Base-by-base conservation (phyloP, 2,329 filamentous ascomycete species). In the Fusarium beomiforme region DNA sequence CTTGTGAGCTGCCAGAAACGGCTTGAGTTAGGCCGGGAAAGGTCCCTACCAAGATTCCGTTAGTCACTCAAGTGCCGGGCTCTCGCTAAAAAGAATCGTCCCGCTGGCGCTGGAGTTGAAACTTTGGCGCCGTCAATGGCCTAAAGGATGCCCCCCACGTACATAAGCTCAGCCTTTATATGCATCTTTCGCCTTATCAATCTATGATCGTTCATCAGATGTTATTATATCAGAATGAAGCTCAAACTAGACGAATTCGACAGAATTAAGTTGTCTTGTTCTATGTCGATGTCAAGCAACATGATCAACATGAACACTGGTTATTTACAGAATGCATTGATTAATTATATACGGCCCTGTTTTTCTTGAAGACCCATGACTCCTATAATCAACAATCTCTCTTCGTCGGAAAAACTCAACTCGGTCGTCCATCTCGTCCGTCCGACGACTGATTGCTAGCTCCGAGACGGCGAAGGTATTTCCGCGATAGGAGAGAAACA, bases 1-100 rank as follows among this genome's bases (percentile, higher is more conserved):
- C 34, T 39, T 34, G 6, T 4, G 33, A 51, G 34, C 33, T 58
- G 44, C 44, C 55, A 51, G 17, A 58, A 53, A 34, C 41, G 36
- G 34, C 21, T 17, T 11, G 19, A 9, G 37, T 41, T 19, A 7
- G 11, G 34, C 49, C 34, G 33, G 49, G 33, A 46, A 13, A 21
- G 29, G 46, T 36, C 34, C 19, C 31, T 29, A 16, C 12, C 21
- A 16, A 55, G 34, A 34, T 61, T 53, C 57, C 37, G 33, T 46
- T 26, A 59, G 26, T 56, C 54, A 41, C 17, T 47, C 33, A 64
- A 43, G 36, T 66, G 60, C 61, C 61, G 63, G n/a, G 19, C 50
- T 46, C 36, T 65, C 54, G 61, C 53, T 34, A 59, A 65, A 51
- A 44, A 24, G 43, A 50, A 59, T 23, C n/a, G 46, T 66, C 62